Conservation (phyloP, 1,139 yeast species). For the Geotrichum australiense region DNA sequence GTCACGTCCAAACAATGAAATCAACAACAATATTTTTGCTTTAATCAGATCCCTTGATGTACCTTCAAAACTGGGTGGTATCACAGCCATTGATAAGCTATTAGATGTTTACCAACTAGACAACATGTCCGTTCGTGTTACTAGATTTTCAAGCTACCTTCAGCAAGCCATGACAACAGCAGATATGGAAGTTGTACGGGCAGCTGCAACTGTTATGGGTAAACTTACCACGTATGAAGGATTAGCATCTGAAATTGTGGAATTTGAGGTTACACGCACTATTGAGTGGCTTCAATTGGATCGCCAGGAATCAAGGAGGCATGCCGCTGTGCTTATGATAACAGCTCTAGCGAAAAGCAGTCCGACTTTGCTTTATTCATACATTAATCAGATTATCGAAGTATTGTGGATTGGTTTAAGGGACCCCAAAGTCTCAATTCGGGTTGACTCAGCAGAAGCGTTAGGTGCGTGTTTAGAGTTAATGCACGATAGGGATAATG, state of each 20-base stretch:
- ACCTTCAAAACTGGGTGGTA: slow-evolving; percentile 77
- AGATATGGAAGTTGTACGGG: slow-evolving; percentile 76
- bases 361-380: slow-evolving; percentile 74
- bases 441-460: slow-evolving; percentile 81
- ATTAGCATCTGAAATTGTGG: slow-evolving; percentile 85
- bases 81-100: slow-evolving; percentile 80
- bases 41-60: slow-evolving; percentile 69
- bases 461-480: slow-evolving; percentile 71
- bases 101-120: slow-evolving; percentile 71
- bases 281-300: slow-evolving; percentile 85
- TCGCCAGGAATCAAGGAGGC: slow-evolving; percentile 72
- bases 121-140: slow-evolving; percentile 81
- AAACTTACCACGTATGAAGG: slow-evolving; percentile 86
- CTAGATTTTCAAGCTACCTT: slow-evolving; percentile 82
- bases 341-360: slow-evolving; percentile 81
- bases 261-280: slow-evolving; percentile 82
- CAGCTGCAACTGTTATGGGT: slow-evolving; percentile 83
- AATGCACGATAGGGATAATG: slow-evolving; percentile 70
- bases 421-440: slow-evolving; percentile 65
- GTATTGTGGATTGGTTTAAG: slow-evolving; percentile 83
- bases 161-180: slow-evolving; percentile 74
- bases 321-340: slow-evolving; percentile 82
- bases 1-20: slow-evolving; percentile 72
- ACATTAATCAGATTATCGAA: slow-evolving; percentile 70
- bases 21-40: slow-evolving; percentile 83